Conservation (phyloP, 2,329 filamentous ascomycete species). For the Penicillium brasilianum region DNA sequence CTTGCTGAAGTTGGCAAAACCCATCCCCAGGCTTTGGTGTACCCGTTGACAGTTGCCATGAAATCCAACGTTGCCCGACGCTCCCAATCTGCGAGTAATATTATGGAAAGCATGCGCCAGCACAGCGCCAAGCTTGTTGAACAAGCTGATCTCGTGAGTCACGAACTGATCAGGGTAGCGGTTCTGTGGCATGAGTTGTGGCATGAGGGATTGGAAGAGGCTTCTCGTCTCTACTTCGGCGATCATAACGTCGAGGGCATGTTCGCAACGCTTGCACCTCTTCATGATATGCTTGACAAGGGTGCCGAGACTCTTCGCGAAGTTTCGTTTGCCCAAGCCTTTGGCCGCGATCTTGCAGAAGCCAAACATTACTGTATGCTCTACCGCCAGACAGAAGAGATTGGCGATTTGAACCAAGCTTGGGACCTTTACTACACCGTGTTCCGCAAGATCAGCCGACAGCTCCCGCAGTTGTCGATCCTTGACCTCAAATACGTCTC, state of each 20-base stretch:
- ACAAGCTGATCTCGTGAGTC: conserved; percentile 92
- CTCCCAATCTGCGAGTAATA: conserved; percentile 84
- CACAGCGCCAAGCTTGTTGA: conserved; percentile 92
- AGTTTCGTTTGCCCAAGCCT: conserved; percentile 96
- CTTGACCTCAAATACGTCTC: conserved; percentile 97
- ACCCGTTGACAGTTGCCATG: conserved; percentile 96
- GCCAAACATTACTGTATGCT: conserved; percentile 95
- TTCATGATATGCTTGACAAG: conserved; percentile 88
- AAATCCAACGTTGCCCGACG: conserved; percentile 88
- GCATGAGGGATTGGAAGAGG: conserved; percentile 98
- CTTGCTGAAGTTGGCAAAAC: conserved; percentile 90
- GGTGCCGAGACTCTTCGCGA: conserved; percentile 93
- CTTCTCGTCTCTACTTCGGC: conserved; percentile 93
- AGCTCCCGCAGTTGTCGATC: conserved; percentile 88
- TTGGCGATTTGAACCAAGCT: conserved; percentile 93
- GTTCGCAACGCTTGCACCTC: conserved; percentile 85
- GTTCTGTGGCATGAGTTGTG: conserved; percentile 98
- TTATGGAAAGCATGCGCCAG: conserved; percentile 98
- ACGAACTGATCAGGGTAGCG: conserved; percentile 94
- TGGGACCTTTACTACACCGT: conserved; percentile 99
- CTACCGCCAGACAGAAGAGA: conserved; percentile 84
- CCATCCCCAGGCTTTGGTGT: conserved; percentile 95
- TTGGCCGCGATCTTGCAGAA: conserved; percentile 92
- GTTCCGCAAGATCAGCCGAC: conserved; percentile 91
- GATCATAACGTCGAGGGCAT: conserved; percentile 98